These are phyloP conservation scores for Amoebophrya sp. DNA, from an alignment of 169 alveolate genomes.

Conservation along the genomic window DNA sequence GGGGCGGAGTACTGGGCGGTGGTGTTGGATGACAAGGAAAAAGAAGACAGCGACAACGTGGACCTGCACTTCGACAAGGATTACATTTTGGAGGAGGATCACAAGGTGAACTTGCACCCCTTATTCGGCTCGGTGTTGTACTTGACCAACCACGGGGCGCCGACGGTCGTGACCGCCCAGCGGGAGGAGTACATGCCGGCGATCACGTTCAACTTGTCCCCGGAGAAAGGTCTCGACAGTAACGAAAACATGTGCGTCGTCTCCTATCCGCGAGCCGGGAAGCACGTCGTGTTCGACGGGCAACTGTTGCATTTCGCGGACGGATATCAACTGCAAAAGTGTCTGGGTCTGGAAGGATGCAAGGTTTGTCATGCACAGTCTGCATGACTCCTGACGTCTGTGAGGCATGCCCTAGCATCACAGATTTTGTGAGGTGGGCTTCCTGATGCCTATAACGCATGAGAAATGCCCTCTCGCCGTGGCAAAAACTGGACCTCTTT, in stretches of 20 bases:
- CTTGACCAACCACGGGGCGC: neutral
- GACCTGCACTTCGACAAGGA: neutral
- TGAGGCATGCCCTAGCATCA: no score
- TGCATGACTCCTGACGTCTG: no score
- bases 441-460: no score
- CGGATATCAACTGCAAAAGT: no score
- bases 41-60: neutral
- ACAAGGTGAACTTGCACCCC: neutral
- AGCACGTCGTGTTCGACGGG: neutral
- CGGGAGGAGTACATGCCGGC: neutral
- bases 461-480: no score
- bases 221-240: neutral
- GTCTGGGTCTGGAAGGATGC: no score
- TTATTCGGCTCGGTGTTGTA: neutral
- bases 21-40: neutral
- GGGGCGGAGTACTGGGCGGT: constrained; percentile 15
- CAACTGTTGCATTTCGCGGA: constrained; percentile 8
- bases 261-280: neutral
- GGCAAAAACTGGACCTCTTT: no score
- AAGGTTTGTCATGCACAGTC: no score
- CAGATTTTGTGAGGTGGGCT: no score
- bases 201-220: neutral
- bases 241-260: neutral
- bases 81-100: neutral
- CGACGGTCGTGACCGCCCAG: neutral